Base-by-base conservation (phyloP, 2,329 filamentous ascomycete species). In the Trichoderma atroviride region DNA sequence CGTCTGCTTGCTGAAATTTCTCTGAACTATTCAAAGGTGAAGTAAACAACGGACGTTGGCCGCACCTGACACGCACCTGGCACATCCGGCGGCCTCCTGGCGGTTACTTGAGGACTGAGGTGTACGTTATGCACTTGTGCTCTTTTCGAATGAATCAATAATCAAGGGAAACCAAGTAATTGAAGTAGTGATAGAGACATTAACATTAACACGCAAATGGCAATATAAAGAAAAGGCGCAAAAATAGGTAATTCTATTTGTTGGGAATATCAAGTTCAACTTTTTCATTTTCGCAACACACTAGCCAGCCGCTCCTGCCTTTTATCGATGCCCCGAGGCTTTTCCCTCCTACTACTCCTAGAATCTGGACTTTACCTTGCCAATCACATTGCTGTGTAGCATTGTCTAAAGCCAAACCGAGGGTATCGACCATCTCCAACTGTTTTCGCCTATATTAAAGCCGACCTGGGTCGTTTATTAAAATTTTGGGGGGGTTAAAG, bases 251-350 rank as follows among this genome's bases (percentile, higher is more conserved):
- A 14, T 27, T 63, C 61, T 65, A 66, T 75, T 71, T 70, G 71
- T 74, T 73, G 65, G 64, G 67, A 73, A 71, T 72, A 71, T 61
- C 71, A 70, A 70, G 70, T 72, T 66, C 60, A 74, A 71, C 75
- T 76, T 76, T 68, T 68, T 24, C 55, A 74, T 61, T 66, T 71
- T 60, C 56, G 31, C 22, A 22, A 67, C 29, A 50, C 53, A 50
- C 31, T 40, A 22, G 50, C 65, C 40, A 22, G 50, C 65, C 68
- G 60, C 53, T 69, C 47, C 33, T 37, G 53, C 52, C 53, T 71
- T 64, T 70, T 69, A 69, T 56, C 53, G 27, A 69, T 62, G 33
- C 68, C 57, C 70, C 50, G 61, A 55, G 22, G 57, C 70, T 59
- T 63, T 37, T 40, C 53, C 16, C 50, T 70, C 62, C 64, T 58